These are phyloP conservation scores for Lepidium africanum DNA, from an alignment of 345 rosid species.

Conservation along the genomic window DNA sequence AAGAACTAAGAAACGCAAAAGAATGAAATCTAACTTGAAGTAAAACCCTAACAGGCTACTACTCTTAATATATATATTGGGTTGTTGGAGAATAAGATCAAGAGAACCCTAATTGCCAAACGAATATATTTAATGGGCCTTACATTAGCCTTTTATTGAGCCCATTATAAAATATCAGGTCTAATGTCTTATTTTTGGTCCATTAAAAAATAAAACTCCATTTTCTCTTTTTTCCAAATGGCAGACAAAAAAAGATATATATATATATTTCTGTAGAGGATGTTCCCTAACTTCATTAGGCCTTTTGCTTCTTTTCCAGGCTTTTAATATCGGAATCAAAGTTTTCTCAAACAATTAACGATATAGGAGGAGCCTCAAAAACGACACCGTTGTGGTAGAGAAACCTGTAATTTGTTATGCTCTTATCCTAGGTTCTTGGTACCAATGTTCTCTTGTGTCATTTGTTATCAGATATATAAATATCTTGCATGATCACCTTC, in stretches of 20 bases:
- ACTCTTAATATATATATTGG: not conserved
- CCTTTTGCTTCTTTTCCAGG: too few species aligned
- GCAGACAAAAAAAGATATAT: too few species aligned
- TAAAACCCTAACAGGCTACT: not conserved
- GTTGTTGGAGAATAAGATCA: not conserved
- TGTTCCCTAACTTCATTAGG: too few species aligned
- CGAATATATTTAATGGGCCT: not conserved
- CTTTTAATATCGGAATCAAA: too few species aligned
- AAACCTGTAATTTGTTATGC: constrained; percentile 35
- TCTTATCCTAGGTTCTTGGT: too few species aligned
- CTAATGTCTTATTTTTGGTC: not conserved
- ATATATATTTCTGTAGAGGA: too few species aligned
- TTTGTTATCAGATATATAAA: too few species aligned
- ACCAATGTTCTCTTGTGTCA: too few species aligned
- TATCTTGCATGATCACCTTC: too few species aligned
- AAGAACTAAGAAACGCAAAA: too few species aligned
- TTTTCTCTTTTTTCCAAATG: too few species aligned
- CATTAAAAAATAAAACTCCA: not conserved
- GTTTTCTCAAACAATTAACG: too few species aligned
- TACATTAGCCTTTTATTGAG: not conserved
- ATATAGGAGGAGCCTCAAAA: constrained; percentile 42
- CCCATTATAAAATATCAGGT: not conserved
- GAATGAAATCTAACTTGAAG: not conserved
- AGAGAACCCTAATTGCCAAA: not conserved
- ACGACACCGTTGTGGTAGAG: constrained; percentile 55